Conservation (phyloP, 148 eudicot genomes). For the Polygonum aviculare region DNA sequence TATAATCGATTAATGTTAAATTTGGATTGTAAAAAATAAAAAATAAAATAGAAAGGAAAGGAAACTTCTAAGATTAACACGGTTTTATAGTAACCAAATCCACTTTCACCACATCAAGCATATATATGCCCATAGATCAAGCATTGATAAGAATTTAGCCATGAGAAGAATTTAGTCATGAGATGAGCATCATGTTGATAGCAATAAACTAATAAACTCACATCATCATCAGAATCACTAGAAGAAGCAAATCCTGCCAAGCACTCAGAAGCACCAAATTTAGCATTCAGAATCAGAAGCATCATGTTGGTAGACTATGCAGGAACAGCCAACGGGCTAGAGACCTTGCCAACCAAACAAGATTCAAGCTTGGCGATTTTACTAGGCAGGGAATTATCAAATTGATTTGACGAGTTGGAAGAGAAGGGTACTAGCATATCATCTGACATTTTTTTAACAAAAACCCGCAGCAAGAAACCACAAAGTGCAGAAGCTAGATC, state of each 20-base stretch:
- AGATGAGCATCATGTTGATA: neutral
- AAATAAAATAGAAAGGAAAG: too few species aligned
- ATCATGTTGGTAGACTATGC: conserved; percentile 15
- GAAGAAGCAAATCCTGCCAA: conserved; percentile 32
- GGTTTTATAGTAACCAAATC: neutral
- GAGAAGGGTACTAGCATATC: conserved; percentile 73
- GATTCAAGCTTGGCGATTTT: conserved; percentile 85
- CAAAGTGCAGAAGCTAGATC: too few species aligned
- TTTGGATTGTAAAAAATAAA: too few species aligned
- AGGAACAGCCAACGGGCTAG: too few species aligned
- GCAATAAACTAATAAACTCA: conserved; percentile 29
- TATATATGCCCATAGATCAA: neutral
- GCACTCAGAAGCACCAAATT: conserved; percentile 26
- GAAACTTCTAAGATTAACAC: too few species aligned
- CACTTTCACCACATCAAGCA: neutral
- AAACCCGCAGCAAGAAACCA: too few species aligned
- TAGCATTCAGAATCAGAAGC: conserved; percentile 17
- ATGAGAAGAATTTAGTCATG: neutral
- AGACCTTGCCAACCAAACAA: too few species aligned
- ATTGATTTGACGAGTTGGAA: conserved; percentile 87
- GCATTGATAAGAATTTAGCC: neutral
- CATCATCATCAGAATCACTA: conserved; percentile 83
- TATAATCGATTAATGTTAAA: too few species aligned
- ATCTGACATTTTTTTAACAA: conserved; percentile 73
- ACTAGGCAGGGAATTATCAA: conserved; percentile 67